Base-by-base conservation (phyloP, 441 rosid genomes). In the Omphalea diandra region DNA sequence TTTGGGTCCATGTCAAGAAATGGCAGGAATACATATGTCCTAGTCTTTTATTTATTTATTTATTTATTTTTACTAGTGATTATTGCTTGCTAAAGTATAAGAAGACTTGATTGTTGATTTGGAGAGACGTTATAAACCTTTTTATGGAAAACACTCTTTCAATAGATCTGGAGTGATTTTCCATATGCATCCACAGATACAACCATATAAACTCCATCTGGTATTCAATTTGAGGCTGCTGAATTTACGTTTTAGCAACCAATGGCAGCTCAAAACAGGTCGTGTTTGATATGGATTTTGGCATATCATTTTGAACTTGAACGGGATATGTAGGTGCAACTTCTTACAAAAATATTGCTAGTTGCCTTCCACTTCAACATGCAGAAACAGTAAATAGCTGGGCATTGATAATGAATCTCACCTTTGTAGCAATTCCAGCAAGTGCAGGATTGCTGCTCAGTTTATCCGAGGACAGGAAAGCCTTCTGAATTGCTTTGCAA, bases 401-500 rank as follows among this genome's bases (percentile, higher is more conserved):
- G 2, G 54, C 14, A n/a, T 24, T 54, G 2, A 35, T 32, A 18
- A 24, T 3, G 17, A 59, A 64, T 57, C 85, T 76, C 74, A 91
- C 98, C 94, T 84, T 90, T 66, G 77, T 73, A 62, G 89, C 84
- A 20, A 85, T 77, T 81, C 80, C 82, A 27, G 79, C 75, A 44
- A 82, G 74, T 46, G 90, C 77, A 68, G 96, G 87, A 73, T 88
- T 92, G 65, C 83, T 80, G 65, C 72, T 69, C 3, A 88, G 83
- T 76, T 80, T 90, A 71, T 81, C 77, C 17, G 89, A 63, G 31
- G 73, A 83, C 69, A 83, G 63, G 73, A 91, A 90, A 26, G 87
- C 90, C 40, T 79, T 83, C 36, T 81, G 70, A 58, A 90, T 86
- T 72, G 91, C 81, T 79, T 84, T 84, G 90, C 97, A 94, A 72